These are phyloP conservation scores for Aspergillus nidulans DNA, from an alignment of 495 filamentous ascomycete genomes.

Conservation along the genomic window DNA sequence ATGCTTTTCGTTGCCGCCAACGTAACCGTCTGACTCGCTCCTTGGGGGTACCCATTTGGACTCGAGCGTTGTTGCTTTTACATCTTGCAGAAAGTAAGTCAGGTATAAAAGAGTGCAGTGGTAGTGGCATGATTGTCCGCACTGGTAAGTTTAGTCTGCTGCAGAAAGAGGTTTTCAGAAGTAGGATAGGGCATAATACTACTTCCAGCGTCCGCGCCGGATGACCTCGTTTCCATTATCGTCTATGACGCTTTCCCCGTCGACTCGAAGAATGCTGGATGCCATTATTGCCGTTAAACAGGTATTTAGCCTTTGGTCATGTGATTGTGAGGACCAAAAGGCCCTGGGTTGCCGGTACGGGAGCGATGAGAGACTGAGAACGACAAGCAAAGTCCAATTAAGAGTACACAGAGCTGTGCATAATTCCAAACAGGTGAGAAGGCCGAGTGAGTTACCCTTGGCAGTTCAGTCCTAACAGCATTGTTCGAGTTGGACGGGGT, in stretches of 20 bases:
- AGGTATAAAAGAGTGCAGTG: background rate
- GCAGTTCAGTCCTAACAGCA: background rate
- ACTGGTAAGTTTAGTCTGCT: constrained; percentile 38
- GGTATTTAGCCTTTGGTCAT: background rate
- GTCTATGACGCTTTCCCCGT: constrained; percentile 44
- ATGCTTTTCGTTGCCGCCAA: constrained; percentile 27
- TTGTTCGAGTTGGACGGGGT: background rate
- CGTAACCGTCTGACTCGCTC: background rate
- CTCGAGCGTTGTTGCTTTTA: background rate
- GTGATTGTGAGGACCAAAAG: background rate
- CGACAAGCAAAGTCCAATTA: background rate
- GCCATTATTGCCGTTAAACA: constrained; percentile 17
- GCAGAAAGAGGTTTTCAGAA: background rate
- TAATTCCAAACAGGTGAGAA: background rate
- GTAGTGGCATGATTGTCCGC: background rate
- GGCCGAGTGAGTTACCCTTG: background rate
- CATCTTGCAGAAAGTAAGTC: background rate
- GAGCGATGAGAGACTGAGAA: background rate
- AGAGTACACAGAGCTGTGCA: background rate
- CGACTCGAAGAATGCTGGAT: constrained; percentile 38
- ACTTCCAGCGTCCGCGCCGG: constrained; percentile 50
- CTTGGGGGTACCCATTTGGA: background rate
- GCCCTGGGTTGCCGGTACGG: background rate
- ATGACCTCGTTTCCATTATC: constrained; percentile 41
- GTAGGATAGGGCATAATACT: constrained; percentile 16